phyloP scores from a whole-genome alignment of 768 basidiomycete genomes.

The Xanthoconium purpureum region DNA sequence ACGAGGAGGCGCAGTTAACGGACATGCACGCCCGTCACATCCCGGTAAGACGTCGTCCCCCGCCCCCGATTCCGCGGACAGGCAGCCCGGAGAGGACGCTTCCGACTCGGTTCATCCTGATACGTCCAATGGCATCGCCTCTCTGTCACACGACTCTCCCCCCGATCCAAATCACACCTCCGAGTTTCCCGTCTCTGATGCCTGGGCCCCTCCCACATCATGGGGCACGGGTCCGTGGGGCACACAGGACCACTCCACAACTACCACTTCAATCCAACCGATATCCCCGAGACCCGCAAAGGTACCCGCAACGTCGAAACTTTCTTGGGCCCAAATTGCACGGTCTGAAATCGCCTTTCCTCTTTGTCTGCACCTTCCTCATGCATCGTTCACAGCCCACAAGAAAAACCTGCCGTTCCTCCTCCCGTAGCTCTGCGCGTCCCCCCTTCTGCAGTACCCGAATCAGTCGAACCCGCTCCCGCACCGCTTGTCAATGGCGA shows the following conservation, averaged over 20 bases:
- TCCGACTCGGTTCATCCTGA: constrained; percentile 12
- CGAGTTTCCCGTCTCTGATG: constrained; percentile 16
- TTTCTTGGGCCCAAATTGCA: constrained; percentile 86
- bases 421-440: constrained; percentile 22
- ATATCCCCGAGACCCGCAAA: constrained; percentile 38
- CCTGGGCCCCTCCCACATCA: constrained; percentile 26
- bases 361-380: background rate
- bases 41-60: constrained; percentile 30
- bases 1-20: constrained; percentile 35
- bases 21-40: constrained; percentile 29
- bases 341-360: constrained; percentile 34
- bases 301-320: constrained; percentile 68
- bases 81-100: constrained; percentile 16
- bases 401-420: constrained; percentile 59
- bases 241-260: constrained; percentile 37
- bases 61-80: constrained; percentile 35
- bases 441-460: constrained; percentile 18
- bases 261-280: constrained; percentile 12
- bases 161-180: constrained; percentile 7
- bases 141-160: constrained; percentile 13
- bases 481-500: constrained; percentile 30
- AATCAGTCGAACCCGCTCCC: constrained; percentile 26
- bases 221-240: constrained; percentile 33
- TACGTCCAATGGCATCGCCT: constrained; percentile 15
- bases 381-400: constrained; percentile 41